phyloP scores from a whole-genome alignment of 768 basidiomycete genomes.

The Suillus tomentosus region DNA sequence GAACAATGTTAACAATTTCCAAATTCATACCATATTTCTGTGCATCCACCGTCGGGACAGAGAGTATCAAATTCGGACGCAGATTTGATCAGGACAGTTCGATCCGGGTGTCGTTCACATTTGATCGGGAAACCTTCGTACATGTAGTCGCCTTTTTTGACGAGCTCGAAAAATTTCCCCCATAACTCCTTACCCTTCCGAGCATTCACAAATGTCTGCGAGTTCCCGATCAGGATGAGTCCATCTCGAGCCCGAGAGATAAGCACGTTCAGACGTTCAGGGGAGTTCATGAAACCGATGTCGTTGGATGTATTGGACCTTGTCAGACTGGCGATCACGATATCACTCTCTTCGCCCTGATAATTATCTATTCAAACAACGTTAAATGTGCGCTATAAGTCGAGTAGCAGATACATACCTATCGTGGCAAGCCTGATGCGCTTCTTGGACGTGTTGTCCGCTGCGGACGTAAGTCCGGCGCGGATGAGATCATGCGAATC shows the following conservation, averaged over 20 bases:
- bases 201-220: constrained; percentile 55
- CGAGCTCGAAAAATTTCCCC: constrained; percentile 47
- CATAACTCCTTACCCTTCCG: constrained; percentile 55
- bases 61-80: constrained; percentile 51
- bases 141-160: constrained; percentile 46
- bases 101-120: constrained; percentile 57
- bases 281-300: constrained; percentile 74
- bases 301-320: constrained; percentile 55
- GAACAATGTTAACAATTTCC: neutral
- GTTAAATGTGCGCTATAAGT: neutral
- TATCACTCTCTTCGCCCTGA: constrained; percentile 74
- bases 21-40: constrained; percentile 53
- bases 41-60: constrained; percentile 67
- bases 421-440: constrained; percentile 64
- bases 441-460: constrained; percentile 42
- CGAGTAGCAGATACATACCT: constrained; percentile 39
- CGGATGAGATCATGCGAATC: constrained; percentile 59
- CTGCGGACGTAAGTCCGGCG: constrained; percentile 52
- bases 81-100: constrained; percentile 37
- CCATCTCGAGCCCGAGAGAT: constrained; percentile 69
- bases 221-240: constrained; percentile 67
- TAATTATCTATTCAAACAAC: constrained; percentile 57
- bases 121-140: constrained; percentile 60
- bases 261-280: constrained; percentile 70
- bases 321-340: constrained; percentile 63